Evolutionary conservation across 306 rosid species (phyloP), one percentile per base, ranked within the genome.

Genomic region (Dryas octopetala): DNA sequence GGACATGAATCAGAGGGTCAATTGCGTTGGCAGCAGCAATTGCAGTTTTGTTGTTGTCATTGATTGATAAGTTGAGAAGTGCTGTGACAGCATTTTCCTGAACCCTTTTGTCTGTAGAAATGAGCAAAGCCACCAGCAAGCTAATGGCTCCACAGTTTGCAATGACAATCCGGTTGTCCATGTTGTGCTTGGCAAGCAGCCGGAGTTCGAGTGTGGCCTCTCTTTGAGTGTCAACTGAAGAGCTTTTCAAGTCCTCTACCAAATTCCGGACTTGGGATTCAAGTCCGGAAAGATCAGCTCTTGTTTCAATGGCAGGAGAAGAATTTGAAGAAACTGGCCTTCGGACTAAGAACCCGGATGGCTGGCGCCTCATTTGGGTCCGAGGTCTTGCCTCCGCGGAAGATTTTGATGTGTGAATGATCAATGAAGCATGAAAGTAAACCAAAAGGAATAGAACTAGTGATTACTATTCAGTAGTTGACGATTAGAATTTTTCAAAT

Each of bases 71-170:
- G 84, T 93, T 93, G 46, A 93, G 89, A 77, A 93, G 97, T 53
- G 98, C 84, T 7, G 98, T 93, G 68, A 91, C 98, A 62, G 98
- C 92, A 84, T 93, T 87, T 81, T 93, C 98, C 86, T 91, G 98
- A 76, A 89, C 85, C 19, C 13, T 67, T 40, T 78, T 7, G 77
- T 93, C 98, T 17, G 76, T 12, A 47, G 93, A 90, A 60, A 59
- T 68, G 61, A 93, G 91, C 73, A 93, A 79, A 13, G 88, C 80
- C 59, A 89, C 97, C 74, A 93, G 81, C 68, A 91, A 12, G 82
- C 23, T 71, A 66, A 93, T 87, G 65, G 97, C 91, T 62, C 98
- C 97, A 76, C 86, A 82, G 70, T 80, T 84, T 66, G 97, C 96
- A 78, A 93, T 93, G 23, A 88, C 91, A 78, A 93, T 89, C 70